Conservation (phyloP, 257 asterid genomes). For the Eustoma russellianum region DNA sequence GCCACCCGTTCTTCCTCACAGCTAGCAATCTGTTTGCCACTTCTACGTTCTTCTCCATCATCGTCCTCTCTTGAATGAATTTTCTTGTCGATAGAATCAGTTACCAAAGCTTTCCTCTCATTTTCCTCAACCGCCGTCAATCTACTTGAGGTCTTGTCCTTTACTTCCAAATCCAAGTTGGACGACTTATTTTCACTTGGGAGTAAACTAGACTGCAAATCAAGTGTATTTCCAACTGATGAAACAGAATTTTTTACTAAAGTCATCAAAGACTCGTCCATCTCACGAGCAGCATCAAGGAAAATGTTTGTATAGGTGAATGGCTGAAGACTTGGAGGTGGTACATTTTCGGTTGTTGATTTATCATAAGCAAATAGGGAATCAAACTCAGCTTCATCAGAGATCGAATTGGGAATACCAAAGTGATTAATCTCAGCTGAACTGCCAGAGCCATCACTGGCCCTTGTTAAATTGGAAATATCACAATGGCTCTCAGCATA, state of each 20-base stretch:
- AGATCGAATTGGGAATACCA: conserved; percentile 13
- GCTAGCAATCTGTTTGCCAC: conserved; percentile 26
- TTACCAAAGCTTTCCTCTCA: conserved; percentile 7
- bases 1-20: conserved; percentile 21
- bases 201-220: neutral
- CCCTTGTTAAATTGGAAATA: conserved; percentile 1
- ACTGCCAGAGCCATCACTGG: conserved; percentile 2
- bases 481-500: conserved; percentile 6
- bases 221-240: neutral
- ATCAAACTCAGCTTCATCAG: conserved; percentile 5
- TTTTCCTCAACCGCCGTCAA: neutral
- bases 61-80: conserved; percentile 14
- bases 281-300: conserved; percentile 13
- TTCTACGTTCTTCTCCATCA: conserved; percentile 14
- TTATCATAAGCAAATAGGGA: conserved; percentile 1
- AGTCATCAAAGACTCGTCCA: conserved; percentile 16
- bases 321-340: conserved; percentile 7
- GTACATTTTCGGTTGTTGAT: neutral
- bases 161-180: neutral
- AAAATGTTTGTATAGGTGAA: conserved; percentile 12
- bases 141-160: neutral
- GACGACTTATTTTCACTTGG: neutral
- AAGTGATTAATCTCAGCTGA: conserved; percentile 13
- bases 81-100: conserved; percentile 12
- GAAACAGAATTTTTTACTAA: conserved; percentile 8